Evolutionary conservation across 192 early-diverging fungal species (phyloP), one percentile per base, ranked within the genome.

Genomic region (Chytriomyces sp.): DNA sequence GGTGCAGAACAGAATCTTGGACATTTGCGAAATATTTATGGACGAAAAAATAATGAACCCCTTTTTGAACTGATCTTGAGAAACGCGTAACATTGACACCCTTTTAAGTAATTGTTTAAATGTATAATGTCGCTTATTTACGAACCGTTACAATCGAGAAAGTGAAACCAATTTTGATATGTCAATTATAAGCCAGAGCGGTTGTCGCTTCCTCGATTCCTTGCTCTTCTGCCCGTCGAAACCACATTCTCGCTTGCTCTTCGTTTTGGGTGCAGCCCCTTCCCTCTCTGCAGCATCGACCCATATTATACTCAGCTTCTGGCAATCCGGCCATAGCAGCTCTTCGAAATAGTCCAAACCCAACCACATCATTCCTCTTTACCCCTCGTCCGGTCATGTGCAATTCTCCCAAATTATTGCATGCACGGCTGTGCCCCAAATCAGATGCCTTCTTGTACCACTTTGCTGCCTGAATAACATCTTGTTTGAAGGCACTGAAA

Each of bases 221-320:
- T 50, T 72, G 57, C 61, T 23, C 77, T 43, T 78, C 77, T 7
- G 77, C 77, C 47, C 69, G n/a, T 24, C 28, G 45, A 47, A 78
- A 78, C 77, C 77, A 78, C 77, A 61, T 63, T n/a, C 71, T 60
- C 47, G 77, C 77, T 53, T 71, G 69, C 47, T 78, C 77, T 61
- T 78, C 77, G 50, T 72, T 78, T 24, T 59, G 53, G 7, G 57
- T 23, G 61, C 77, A 78, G 3, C 77, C 77, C 6, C 77, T 53
- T 18, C 77, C 77, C 61, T 78, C 77, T 10, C 77, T 68, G 60
- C 69, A 78, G 45, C 77, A 78, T 24, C 77, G n/a, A 9, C 77
- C 77, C 57, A 78, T 66, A 28, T 78, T 78, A 61, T 78, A 78
- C 69, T 78, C 77, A 24, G 77, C 77, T 53, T 78, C 77, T 7